phyloP scores from a whole-genome alignment of 441 rosid genomes.

The Brassica balearica region DNA sequence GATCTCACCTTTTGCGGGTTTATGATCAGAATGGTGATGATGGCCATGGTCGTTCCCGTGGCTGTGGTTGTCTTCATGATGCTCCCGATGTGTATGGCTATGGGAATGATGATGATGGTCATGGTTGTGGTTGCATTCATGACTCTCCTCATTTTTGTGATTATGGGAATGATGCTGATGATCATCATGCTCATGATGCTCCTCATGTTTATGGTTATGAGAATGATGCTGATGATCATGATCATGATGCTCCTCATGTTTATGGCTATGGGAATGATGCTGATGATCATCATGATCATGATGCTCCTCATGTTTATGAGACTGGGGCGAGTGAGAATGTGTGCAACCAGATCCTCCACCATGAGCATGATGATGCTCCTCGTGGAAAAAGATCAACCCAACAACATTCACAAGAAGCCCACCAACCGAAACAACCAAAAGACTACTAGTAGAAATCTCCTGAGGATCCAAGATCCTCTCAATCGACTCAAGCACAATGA shows the following conservation, averaged over 20 bases:
- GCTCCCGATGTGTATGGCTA: conserved; percentile 21
- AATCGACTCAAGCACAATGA: conserved; percentile 88
- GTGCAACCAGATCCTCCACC: conserved; percentile 85
- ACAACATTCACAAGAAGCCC: conserved; percentile 85
- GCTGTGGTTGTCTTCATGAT: conserved; percentile 21
- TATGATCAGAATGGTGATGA: conserved; percentile 27
- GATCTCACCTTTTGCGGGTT: conserved; percentile 5
- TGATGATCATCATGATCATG: conserved; percentile 42
- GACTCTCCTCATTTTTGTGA: conserved; percentile 21
- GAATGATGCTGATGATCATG: conserved; percentile 31
- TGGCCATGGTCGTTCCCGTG: conserved; percentile 23
- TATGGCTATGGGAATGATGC: conserved; percentile 33
- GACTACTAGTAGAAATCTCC: conserved; percentile 87
- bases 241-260: neutral
- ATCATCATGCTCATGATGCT: neutral
- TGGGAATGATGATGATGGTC: conserved; percentile 19
- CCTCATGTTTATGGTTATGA: conserved; percentile 21
- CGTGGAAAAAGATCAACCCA: conserved; percentile 93
- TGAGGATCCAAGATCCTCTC: conserved; percentile 97
- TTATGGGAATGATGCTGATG: conserved; percentile 42
- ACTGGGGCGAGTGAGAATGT: conserved; percentile 60
- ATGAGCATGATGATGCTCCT: conserved; percentile 98
- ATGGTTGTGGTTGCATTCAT: too few species aligned
- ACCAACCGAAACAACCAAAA: conserved; percentile 82
- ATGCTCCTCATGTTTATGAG: conserved; percentile 51